Base-by-base conservation (phyloP, 768 basidiomycete species). In the Cystofilobasidium capitatum region DNA sequence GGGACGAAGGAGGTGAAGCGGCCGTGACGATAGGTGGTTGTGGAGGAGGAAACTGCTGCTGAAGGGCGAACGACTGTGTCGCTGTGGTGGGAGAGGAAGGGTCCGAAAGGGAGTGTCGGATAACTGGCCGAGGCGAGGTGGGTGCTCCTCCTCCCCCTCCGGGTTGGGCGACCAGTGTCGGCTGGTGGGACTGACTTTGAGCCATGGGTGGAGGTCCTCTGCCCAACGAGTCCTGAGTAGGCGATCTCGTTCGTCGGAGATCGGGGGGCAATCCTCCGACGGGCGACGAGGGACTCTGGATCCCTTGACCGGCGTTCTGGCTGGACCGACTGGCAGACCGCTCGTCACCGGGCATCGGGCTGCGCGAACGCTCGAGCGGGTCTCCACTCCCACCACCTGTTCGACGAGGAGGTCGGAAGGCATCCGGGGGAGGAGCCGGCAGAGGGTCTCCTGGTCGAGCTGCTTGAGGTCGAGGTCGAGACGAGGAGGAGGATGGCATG, bases 391-490 rank as follows among this genome's bases (percentile, higher is more conserved):
- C 51, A 17, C 29, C 51, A 16, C 51, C 51, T 9, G 51, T 16
- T 17, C 51, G 26, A n/a, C 51, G 51, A 26, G 51, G 29, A 0
- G 77, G 77, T 13, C 76, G 69, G 60, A 78, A 78, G n/a, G 77
- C 77, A 57, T 78, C 77, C 17, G 77, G 75, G 14, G 77, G 77
- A 1, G 76, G 73, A 13, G 76, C 75, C 33, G 75, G 70, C n/a
- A 72, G 58, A 12, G 76, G 74, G 6, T 44, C 66, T 8, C 58
- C 61, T 17, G 40, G 37, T 4, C 55, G 57, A 68, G 35, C 31
- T 26, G 35, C 54, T 20, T n/a, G 47, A 8, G 24, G 58, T 22
- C 55, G 57, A 17, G 57, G 29, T 22, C 71, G 66, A 12, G 16
- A 45, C 29, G 70, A 61, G 5, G 7, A 7, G n/a, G 22, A 29